These are phyloP conservation scores for Suillus ampliporus DNA, from an alignment of 768 basidiomycete genomes.

Conservation along the genomic window DNA sequence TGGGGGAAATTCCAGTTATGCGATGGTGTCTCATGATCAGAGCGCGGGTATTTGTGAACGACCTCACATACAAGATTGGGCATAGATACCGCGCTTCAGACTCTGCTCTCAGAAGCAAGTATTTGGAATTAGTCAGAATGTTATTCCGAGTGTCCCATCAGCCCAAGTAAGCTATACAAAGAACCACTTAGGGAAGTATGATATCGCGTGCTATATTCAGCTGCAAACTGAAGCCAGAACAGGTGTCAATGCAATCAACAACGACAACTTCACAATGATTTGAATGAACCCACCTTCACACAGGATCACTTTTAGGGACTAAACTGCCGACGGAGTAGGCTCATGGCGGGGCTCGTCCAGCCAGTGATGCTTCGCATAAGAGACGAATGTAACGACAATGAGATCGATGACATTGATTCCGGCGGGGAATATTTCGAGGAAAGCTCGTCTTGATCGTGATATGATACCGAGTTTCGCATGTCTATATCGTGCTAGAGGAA, in stretches of 20 bases:
- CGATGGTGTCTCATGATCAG: neutral
- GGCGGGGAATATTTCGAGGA: conserved; percentile 41
- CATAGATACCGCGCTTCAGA: neutral
- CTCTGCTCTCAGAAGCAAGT: neutral
- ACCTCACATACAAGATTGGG: neutral
- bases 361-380: conserved; percentile 14
- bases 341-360: conserved; percentile 2
- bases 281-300: neutral
- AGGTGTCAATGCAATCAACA: neutral
- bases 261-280: neutral
- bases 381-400: conserved; percentile 25
- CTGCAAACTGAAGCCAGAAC: neutral
- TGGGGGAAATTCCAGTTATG: neutral
- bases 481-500: conserved; percentile 39
- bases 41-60: neutral
- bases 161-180: neutral
- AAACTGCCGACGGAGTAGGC: neutral
- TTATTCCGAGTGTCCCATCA: neutral
- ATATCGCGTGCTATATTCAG: neutral
- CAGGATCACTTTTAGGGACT: neutral
- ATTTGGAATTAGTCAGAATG: neutral
- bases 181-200: neutral
- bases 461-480: conserved; percentile 45
- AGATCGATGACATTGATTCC: conserved; percentile 37
- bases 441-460: conserved; percentile 41